A percentile compares a stretch with the other conserved stretches of the same genome.
Evolutionary conservation across 352 stramenopile genomes (phyloP).

Genomic region (Globisporangium camurandrum): DNA sequence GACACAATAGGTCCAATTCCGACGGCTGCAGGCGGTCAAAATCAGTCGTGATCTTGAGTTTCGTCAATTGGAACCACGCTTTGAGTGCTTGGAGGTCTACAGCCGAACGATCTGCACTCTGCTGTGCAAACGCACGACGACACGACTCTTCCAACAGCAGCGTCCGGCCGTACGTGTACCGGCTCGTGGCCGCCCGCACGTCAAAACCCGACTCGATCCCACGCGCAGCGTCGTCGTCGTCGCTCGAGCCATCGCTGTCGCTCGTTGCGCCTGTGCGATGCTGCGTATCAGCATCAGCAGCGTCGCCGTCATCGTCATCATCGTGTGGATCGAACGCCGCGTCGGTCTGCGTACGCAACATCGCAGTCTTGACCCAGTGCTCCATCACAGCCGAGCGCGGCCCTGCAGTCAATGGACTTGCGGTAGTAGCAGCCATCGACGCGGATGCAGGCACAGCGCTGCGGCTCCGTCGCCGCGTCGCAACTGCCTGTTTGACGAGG

Average conservation of each 20-base stretch:
- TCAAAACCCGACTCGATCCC: constrained; percentile 40
- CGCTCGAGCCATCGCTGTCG: constrained; percentile 18
- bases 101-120: constrained; percentile 44
- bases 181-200: constrained; percentile 18
- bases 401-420: background rate
- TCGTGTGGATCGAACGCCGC: background rate
- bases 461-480: constrained; percentile 15
- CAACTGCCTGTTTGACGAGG: constrained; percentile 44
- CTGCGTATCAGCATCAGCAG: too few relatives aligned
- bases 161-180: constrained; percentile 47
- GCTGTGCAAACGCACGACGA: constrained; percentile 39
- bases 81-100: constrained; percentile 54
- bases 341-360: constrained; percentile 23
- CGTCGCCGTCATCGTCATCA: background rate
- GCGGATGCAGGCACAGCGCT: constrained; percentile 4
- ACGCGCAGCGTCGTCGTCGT: constrained; percentile 8
- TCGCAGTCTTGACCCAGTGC: constrained; percentile 44
- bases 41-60: constrained; percentile 68
- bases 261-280: constrained; percentile 9
- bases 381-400: constrained; percentile 50
- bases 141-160: constrained; percentile 65
- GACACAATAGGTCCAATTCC: constrained; percentile 55
- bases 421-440: background rate
- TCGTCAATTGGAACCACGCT: constrained; percentile 69
- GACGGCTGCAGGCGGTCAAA: constrained; percentile 51